Conservation (phyloP, 345 rosid genomes). For the Aquilaria sinensis region DNA sequence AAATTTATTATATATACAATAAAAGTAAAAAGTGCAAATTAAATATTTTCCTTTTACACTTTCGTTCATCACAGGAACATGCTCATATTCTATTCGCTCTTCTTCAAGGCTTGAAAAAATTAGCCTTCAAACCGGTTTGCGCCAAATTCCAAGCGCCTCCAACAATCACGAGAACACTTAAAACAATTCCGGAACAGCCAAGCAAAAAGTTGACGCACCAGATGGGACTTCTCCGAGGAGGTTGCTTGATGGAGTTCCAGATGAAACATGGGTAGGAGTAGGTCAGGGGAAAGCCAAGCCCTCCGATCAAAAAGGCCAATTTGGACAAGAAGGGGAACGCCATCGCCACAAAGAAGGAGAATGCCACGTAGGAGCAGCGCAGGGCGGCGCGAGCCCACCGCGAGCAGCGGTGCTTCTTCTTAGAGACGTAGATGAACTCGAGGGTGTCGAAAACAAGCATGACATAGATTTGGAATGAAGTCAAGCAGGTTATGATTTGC, state of each 20-base stretch:
- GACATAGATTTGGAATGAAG: constrained; percentile 46
- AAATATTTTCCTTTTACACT: too few relatives aligned
- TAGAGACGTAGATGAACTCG: constrained; percentile 21
- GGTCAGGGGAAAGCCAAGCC: constrained; percentile 33
- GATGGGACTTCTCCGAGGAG: not conserved
- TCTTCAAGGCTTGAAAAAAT: constrained; percentile 35
- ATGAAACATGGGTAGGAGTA: constrained; percentile 54
- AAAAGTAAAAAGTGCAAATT: too few relatives aligned
- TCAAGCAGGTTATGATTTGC: constrained; percentile 23
- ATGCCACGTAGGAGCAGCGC: constrained; percentile 33
- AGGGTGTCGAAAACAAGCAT: constrained; percentile 54
- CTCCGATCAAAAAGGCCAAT: constrained; percentile 37
- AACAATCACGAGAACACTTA: constrained; percentile 25
- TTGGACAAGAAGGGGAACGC: constrained; percentile 44
- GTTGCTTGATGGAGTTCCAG: constrained; percentile 35
- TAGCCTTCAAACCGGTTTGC: constrained; percentile 33
- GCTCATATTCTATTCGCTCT: too few relatives aligned
- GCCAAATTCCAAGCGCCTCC: constrained; percentile 35
- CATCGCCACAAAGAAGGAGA: constrained; percentile 32
- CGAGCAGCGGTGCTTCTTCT: constrained; percentile 20
- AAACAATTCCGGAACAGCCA: constrained; percentile 32
- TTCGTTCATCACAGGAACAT: too few relatives aligned
- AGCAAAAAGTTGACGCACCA: constrained; percentile 41
- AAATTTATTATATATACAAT: too few relatives aligned
- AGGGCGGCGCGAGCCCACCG: constrained; percentile 19